Conservation (phyloP, 805 yeast species). For the Lachancea meyersii region DNA sequence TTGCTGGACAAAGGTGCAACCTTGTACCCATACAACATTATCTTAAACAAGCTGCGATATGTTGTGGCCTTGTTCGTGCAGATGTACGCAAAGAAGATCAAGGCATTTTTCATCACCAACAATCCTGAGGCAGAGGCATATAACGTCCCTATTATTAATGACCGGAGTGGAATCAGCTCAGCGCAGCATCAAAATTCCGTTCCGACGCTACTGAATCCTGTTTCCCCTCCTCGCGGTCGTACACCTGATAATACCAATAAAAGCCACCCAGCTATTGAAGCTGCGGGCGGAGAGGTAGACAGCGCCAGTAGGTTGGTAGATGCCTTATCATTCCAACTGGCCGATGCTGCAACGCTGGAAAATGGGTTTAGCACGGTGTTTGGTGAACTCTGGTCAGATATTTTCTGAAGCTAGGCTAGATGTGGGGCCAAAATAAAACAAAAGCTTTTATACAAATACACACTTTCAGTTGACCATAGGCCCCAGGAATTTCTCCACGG, state of each 20-base stretch:
- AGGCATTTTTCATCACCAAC: slow-evolving; percentile 11
- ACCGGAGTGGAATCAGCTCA: neutral
- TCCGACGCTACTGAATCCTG: slow-evolving; percentile 7
- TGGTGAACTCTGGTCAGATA: slow-evolving; percentile 69
- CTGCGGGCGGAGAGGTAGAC: neutral
- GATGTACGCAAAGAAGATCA: slow-evolving; percentile 53
- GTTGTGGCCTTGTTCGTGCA: slow-evolving; percentile 55
- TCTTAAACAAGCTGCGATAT: slow-evolving; percentile 47
- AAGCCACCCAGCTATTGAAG: neutral
- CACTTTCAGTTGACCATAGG: slow-evolving; percentile 25
- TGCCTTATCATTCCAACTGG: slow-evolving; percentile 20
- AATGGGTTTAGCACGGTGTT: slow-evolving; percentile 49
- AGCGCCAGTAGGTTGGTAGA: neutral
- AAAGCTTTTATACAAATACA: neutral
- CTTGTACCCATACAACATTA: slow-evolving; percentile 42
- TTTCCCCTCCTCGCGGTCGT: slow-evolving; percentile 1
- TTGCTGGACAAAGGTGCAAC: slow-evolving; percentile 26
- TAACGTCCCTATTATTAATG: neutral
- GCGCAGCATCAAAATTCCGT: slow-evolving; percentile 5
- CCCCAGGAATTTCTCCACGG: slow-evolving; percentile 27
- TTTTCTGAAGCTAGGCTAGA: slow-evolving; percentile 19
- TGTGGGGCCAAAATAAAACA: neutral
- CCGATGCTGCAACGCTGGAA: slow-evolving; percentile 37
- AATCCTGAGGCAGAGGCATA: neutral
- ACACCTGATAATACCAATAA: neutral